These are phyloP conservation scores for Purpureocillium takamizusanense DNA, from an alignment of 2,329 filamentous ascomycete genomes.

Conservation along the genomic window DNA sequence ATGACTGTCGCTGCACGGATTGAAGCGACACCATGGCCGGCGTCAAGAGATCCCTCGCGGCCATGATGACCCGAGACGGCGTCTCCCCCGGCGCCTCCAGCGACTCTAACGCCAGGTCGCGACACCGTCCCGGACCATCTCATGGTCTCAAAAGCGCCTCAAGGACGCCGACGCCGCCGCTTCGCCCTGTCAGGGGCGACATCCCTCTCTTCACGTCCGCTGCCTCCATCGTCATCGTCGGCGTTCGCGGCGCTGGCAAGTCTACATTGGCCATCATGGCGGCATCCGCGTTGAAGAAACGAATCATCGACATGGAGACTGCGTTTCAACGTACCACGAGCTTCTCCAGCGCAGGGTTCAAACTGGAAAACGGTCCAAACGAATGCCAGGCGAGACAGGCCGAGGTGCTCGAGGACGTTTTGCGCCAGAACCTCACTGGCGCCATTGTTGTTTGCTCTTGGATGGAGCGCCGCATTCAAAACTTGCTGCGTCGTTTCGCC, in stretches of 20 bases:
- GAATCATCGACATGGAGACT: constrained; percentile 60
- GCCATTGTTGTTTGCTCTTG: constrained; percentile 66
- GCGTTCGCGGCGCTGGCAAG: constrained; percentile 66
- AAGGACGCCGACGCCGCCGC: constrained; percentile 15
- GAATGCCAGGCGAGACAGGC: constrained; percentile 57
- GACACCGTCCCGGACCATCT: too few species aligned
- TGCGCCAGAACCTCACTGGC: constrained; percentile 48
- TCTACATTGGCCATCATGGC: constrained; percentile 69
- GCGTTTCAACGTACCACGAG: constrained; percentile 58
- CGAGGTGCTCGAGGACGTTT: constrained; percentile 49
- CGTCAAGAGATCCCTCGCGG: constrained; percentile 29
- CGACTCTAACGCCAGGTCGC: too few species aligned
- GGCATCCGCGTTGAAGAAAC: constrained; percentile 59
- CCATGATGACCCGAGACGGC: constrained; percentile 21
- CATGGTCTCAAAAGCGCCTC: constrained; percentile 8
- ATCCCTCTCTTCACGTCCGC: constrained; percentile 41
- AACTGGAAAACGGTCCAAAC: constrained; percentile 49
- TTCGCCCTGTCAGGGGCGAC: constrained; percentile 16
- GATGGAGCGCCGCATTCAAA: constrained; percentile 55
- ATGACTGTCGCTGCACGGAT: too few species aligned
- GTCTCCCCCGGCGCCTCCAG: background rate
- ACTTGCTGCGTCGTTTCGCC: constrained; percentile 51
- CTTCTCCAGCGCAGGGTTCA: constrained; percentile 52
- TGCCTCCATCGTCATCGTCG: constrained; percentile 64
- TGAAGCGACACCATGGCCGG: constrained; percentile 25